Evolutionary conservation across 2,329 filamentous ascomycete species (phyloP).

Genomic region (Alternaria arborescens): DNA sequence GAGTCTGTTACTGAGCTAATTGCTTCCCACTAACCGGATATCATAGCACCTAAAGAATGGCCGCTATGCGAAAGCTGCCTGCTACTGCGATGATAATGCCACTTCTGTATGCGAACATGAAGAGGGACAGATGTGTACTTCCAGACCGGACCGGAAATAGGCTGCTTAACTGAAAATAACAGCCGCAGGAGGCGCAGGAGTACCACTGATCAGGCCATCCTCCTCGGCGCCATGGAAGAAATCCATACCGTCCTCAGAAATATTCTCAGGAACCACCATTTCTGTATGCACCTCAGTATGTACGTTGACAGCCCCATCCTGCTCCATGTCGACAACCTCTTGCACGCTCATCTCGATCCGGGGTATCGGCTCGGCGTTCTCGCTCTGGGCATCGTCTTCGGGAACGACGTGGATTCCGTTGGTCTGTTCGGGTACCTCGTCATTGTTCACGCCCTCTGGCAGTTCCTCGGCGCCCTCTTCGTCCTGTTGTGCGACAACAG

Average conservation of each 20-base stretch:
- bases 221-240: not conserved
- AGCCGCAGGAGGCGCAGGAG: not conserved
- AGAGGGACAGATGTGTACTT: not conserved
- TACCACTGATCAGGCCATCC: not conserved
- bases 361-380: not conserved
- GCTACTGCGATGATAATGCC: not conserved
- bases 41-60: not conserved
- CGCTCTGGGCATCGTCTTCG: not conserved
- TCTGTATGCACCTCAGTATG: not conserved
- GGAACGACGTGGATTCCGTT: not conserved
- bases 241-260: not conserved
- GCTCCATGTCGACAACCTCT: not conserved
- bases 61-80: not conserved
- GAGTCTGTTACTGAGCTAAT: not conserved
- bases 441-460: not conserved
- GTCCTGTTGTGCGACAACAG: not conserved
- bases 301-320: not conserved
- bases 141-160: not conserved
- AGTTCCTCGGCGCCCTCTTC: not conserved
- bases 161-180: not conserved
- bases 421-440: not conserved
- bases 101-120: not conserved
- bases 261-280: not conserved
- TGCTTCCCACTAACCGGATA: not conserved
- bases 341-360: not conserved